A percentile compares a stretch with the other conserved stretches of the same genome.
phyloP scores from a whole-genome alignment of 768 basidiomycete genomes.

The Naganishia vaughanmartiniae region DNA sequence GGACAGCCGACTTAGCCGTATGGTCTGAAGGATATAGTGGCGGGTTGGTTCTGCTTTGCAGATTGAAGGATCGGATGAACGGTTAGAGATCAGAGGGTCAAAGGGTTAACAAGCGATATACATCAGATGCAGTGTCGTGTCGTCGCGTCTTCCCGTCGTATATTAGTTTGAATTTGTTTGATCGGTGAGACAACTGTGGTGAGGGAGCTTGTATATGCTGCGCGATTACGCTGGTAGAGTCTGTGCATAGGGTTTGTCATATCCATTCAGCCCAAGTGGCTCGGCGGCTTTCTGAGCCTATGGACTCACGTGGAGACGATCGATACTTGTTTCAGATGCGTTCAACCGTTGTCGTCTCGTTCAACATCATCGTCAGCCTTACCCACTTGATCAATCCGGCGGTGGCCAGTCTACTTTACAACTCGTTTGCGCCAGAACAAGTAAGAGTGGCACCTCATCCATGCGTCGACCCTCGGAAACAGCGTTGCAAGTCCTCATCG shows the following conservation, averaged over 20 bases:
- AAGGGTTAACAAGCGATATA: background rate
- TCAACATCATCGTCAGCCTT: background rate
- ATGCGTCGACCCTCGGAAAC: slow-evolving; percentile 22
- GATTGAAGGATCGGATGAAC: background rate
- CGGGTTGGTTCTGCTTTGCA: background rate
- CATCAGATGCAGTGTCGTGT: too few relatives aligned
- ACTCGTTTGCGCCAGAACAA: background rate
- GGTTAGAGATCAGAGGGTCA: background rate
- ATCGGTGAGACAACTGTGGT: too few relatives aligned
- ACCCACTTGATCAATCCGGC: background rate
- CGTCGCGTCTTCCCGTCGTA: too few relatives aligned
- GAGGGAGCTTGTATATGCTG: too few relatives aligned
- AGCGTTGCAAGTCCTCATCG: background rate
- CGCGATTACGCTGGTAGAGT: too few relatives aligned
- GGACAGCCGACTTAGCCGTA: background rate
- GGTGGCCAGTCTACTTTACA: background rate
- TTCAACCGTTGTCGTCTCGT: background rate
- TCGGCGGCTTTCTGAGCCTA: too few relatives aligned
- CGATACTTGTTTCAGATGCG: slow-evolving; percentile 1
- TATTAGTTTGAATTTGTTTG: too few relatives aligned
- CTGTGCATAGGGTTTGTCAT: too few relatives aligned
- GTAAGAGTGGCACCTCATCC: background rate
- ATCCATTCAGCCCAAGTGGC: too few relatives aligned
- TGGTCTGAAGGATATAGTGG: background rate
- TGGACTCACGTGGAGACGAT: background rate